Evolutionary conservation across 208 protist species (phyloP), one percentile per base, ranked within the genome.

Genomic region (Trypanosoma platydactyli): DNA sequence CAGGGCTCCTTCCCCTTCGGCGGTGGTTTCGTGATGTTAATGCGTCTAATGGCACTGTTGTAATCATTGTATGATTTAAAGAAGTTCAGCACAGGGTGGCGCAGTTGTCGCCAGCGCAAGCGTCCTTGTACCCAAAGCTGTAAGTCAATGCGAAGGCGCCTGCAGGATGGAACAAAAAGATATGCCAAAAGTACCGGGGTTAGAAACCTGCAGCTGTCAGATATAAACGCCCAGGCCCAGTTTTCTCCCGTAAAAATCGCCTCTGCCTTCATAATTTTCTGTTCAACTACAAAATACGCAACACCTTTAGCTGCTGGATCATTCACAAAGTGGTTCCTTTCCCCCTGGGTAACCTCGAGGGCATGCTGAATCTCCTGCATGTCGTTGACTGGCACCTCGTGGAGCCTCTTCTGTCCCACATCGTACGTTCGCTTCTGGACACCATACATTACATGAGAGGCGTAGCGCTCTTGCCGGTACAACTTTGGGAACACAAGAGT

Each of bases 211-310:
- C 77, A 91, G 33, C 76, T 92, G 62, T 96, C 91, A 13, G 91
- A 92, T 41, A 94, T 80, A 55, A 95, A 87, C 5, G 86, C 89
- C 86, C 86, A 96, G 20, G 87, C 86, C 87, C 90, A 95, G 76
- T 92, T 94, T 64, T 94, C 88, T 6, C 87, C 85, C 0, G 83
- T 91, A 71, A 92, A 94, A 65, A 93, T 73, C 16, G 87, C 86
- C 68, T 93, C 86, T 11, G 84, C 79, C 59, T 80, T 82, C 84
- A 95, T 90, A 38, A 95, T 85, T 46, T 83, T 84, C 74, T 93
- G 89, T 66, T 95, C 86, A 49, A 89, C 79, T 29, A 95, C 83
- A 59, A 89, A 86, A 67, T 94, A 96, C 18, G 91, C 86, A 13
- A 81, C 84, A 59, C 71, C 77, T 18, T 35, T 66, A 22, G 52